A percentile compares a stretch with the other conserved stretches of the same genome.
These are phyloP conservation scores for Cronartium ribicola DNA, from an alignment of 1,284 basidiomycete genomes.

Conservation along the genomic window DNA sequence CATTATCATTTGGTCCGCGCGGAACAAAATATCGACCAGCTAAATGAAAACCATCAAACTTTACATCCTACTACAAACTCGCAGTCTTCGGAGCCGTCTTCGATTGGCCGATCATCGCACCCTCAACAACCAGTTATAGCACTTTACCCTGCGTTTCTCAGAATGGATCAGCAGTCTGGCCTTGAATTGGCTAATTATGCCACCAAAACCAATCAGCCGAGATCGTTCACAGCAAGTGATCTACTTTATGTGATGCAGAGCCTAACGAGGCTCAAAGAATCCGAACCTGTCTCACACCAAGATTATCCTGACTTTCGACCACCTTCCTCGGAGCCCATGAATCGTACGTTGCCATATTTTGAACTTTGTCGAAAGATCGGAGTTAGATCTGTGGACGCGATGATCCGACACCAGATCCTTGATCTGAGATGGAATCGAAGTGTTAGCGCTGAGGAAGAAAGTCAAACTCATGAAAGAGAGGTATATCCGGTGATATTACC, in stretches of 20 bases:
- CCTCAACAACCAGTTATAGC: neutral
- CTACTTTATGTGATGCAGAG: neutral
- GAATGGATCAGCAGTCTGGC: neutral
- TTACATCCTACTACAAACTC: neutral
- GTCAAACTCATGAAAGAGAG: neutral
- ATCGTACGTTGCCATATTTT: conserved; percentile 7
- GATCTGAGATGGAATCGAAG: conserved; percentile 15
- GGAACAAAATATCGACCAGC: neutral
- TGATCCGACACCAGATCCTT: conserved; percentile 10
- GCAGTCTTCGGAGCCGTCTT: neutral
- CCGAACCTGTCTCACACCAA: neutral
- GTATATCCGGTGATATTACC: neutral
- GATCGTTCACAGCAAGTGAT: conserved; percentile 10
- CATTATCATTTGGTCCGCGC: conserved; percentile 18
- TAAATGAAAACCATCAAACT: neutral
- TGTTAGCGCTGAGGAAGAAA: neutral
- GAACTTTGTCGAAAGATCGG: conserved; percentile 9
- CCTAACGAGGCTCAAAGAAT: neutral
- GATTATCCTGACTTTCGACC: neutral
- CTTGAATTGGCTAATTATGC: neutral
- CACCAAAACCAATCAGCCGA: neutral
- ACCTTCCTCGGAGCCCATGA: neutral
- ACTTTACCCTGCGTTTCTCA: neutral
- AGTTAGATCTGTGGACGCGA: conserved; percentile 6
- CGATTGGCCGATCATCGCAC: neutral